These are phyloP conservation scores for Encephalitozoon romaleae DNA, from an alignment of 371 early-diverging fungal species.

Conservation along the genomic window DNA sequence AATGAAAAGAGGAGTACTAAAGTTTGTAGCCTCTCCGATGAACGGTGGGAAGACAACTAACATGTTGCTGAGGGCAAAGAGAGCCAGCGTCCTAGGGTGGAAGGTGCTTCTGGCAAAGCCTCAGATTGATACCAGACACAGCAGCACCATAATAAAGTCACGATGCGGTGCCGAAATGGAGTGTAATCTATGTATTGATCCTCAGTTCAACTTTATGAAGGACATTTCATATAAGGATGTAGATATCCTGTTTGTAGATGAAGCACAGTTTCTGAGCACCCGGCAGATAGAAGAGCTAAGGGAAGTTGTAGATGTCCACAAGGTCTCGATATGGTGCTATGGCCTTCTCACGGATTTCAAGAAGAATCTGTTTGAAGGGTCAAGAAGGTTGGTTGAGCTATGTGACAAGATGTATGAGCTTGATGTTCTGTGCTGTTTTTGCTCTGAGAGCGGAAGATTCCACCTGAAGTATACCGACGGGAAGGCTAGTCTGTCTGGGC, in stretches of 20 bases:
- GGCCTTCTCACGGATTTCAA: constrained; percentile 49
- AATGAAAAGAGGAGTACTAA: constrained; percentile 8
- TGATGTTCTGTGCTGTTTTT: neutral
- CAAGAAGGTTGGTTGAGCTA: constrained; percentile 16
- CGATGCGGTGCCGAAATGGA: constrained; percentile 25
- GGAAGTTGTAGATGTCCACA: neutral
- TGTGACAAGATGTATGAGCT: constrained; percentile 12
- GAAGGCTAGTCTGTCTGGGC: neutral
- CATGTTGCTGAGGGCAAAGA: constrained; percentile 24
- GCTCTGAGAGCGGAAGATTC: neutral
- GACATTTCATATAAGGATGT: constrained; percentile 1
- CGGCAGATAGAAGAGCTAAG: constrained; percentile 36
- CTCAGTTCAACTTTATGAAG: neutral
- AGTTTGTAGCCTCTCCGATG: constrained; percentile 29
- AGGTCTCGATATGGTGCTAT: constrained; percentile 32
- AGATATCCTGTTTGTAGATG: constrained; percentile 29
- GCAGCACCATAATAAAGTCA: constrained; percentile 4
- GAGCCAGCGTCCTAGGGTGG: neutral
- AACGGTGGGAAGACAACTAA: constrained; percentile 36
- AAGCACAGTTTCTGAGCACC: constrained; percentile 43
- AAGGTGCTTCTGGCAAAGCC: constrained; percentile 31
- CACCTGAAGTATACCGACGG: neutral
- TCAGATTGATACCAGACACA: constrained; percentile 23
- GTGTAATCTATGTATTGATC: neutral
- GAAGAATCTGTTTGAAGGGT: constrained; percentile 24